Percentiles rank a stretch among this genome's conserved stretches.
Evolutionary conservation across 2,329 filamentous ascomycete genomes (phyloP).

Genomic region (Scedosporium minutisporum): DNA sequence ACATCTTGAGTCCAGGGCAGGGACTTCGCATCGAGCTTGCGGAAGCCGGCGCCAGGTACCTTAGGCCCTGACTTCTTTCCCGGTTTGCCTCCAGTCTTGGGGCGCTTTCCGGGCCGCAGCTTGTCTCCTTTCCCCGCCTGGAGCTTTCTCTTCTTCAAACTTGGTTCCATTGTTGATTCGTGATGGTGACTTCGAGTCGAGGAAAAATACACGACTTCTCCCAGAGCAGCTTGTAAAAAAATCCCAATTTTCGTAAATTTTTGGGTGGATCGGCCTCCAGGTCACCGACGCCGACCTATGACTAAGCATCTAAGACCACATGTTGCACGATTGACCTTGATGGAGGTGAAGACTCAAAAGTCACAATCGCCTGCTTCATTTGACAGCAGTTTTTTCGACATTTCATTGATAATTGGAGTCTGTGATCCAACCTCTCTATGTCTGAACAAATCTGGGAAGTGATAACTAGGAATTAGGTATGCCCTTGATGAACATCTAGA

Average conservation of each 20-base stretch:
- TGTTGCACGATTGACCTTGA: too few species aligned
- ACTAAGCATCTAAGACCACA: not conserved
- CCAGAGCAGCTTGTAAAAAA: not conserved
- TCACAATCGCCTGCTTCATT: too few species aligned
- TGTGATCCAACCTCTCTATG: too few species aligned
- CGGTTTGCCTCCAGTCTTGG: not conserved
- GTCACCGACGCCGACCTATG: not conserved
- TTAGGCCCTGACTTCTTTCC: not conserved
- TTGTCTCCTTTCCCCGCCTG: not conserved
- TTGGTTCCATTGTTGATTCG: conserved; percentile 1
- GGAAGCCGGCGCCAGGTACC: conserved; percentile 8
- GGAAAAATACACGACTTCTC: not conserved
- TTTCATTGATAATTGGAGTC: too few species aligned
- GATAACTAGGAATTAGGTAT: too few species aligned
- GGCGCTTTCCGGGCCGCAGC: not conserved
- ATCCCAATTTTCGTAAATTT: not conserved
- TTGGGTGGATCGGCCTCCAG: not conserved
- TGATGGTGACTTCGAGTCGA: not conserved
- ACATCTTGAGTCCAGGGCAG: conserved; percentile 65
- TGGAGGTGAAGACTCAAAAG: too few species aligned
- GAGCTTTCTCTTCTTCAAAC: conserved; percentile 5
- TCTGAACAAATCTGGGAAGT: too few species aligned
- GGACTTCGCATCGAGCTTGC: conserved; percentile 33
- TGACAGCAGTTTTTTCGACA: too few species aligned
- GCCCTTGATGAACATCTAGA: too few species aligned